Base-by-base conservation (phyloP, 2,329 filamentous ascomycete genomes). In the Seiridium unicorne region DNA sequence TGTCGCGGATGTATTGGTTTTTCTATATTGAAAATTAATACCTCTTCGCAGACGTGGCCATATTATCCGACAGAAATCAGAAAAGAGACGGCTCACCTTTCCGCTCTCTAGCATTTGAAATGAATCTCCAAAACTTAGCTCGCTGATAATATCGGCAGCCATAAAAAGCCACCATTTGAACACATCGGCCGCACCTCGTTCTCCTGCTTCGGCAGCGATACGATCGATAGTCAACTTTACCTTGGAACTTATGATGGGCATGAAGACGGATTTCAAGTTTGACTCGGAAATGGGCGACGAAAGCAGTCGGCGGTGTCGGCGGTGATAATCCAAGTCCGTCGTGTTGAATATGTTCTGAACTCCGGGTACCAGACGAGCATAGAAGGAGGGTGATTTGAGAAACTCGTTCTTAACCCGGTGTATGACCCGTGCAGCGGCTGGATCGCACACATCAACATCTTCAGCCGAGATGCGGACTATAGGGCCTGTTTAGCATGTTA, bases 131-230 rank as follows among this genome's bases (percentile, higher is more conserved):
- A 87, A 86, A 1, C 72, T 78, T 4, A 87, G 68, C 56, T 84
- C 76, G 0, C 77, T 81, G 55, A 85, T 81, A 0, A 84, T 70
- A 64, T 87, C 84, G 0, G 82, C 83, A 0, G 82, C 70, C 74
- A 84, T 78, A 55, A 83, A 84, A 5, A 78, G 67, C 72, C 75
- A 82, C 83, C 83, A 86, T 59, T 84, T 83, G 60, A 77, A 74
- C 0, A 85, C 68, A 61, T 86, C 82, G 5, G 61, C 60, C 1
- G 42, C 64, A 0, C 77, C 79, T 5, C 68, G 66, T 0, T 59
- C 53, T 13, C 69, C 59, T 61, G 77, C 74, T 53, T 85, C 81
- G 18, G 76, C 68, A 0, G 61, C 68, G 26, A 86, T 84, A 54
- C 70, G 72, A 2, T 73, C 35, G 1, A 85, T 72, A 0, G 80